Conservation (phyloP, 345 rosid genomes). For the Syzygium aromaticum region DNA sequence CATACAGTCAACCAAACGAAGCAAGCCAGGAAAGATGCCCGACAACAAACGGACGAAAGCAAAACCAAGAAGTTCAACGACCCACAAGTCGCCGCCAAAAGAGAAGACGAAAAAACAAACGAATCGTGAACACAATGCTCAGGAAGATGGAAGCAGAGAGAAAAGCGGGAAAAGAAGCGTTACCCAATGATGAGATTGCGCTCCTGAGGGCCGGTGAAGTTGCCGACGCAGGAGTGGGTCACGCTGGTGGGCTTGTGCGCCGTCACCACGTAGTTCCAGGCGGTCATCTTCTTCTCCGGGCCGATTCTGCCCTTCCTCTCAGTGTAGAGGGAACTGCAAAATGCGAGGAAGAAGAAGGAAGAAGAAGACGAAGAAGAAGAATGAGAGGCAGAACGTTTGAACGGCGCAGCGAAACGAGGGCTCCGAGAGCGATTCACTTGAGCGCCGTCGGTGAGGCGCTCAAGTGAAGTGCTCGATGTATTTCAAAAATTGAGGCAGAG, state of each 20-base stretch:
- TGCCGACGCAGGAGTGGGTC: slow-evolving; percentile 91
- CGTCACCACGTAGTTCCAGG: slow-evolving; percentile 51
- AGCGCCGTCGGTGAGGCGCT: too few relatives aligned
- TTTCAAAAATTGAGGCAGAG: too few relatives aligned
- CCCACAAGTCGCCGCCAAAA: neutral
- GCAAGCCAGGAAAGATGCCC: neutral
- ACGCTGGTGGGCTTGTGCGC: slow-evolving; percentile 80
- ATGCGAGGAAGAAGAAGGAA: neutral
- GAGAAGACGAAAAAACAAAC: neutral
- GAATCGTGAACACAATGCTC: neutral
- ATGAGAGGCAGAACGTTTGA: neutral
- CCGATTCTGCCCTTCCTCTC: neutral
- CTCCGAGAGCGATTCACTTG: too few relatives aligned
- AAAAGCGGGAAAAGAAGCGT: neutral
- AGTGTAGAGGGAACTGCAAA: neutral
- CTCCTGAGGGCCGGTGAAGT: slow-evolving; percentile 86
- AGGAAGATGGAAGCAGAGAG: neutral
- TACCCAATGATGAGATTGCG: slow-evolving; percentile 95
- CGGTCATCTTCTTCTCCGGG: slow-evolving; percentile 17
- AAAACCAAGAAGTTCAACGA: neutral
- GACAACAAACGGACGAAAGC: neutral
- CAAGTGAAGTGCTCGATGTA: too few relatives aligned
- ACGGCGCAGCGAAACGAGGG: too few relatives aligned
- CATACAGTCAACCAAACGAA: neutral
- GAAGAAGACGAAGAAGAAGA: too few relatives aligned